Base-by-base conservation (phyloP, 306 rosid genomes). In the Myrica gale region DNA sequence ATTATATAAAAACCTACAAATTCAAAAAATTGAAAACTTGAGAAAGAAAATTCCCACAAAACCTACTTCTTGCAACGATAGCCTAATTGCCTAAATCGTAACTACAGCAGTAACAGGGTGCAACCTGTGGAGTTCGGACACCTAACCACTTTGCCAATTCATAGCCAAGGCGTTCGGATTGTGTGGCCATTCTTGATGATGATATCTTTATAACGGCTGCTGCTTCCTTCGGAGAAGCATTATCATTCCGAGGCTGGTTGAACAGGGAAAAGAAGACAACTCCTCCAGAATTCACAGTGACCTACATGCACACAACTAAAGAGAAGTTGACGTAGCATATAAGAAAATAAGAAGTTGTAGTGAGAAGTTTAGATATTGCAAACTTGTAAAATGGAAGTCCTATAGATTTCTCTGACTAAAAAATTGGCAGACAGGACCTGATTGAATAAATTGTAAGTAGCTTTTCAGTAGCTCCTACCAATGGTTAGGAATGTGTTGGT, bases 211-310 rank as follows among this genome's bases (percentile, higher is more conserved):
- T 90, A 77, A 90, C 97, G 77, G 97, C 96, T 13, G 96, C 97
- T 13, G 85, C 98, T 82, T 91, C 98, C 81, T 84, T 87, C 19
- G 90, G 77, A 68, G n/a, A 47, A 76, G 74, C 50, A 57, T 84
- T 89, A 39, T 79, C 82, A 48, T 69, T 85, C 73, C 79, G 87
- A n/a, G 72, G 82, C 66, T 79, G 84, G 80, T 80, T 88, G 84
- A 93, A 93, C 52, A 93, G 80, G 74, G 96, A 93, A 85, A 93
- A 93, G 87, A 93, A 93, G 78, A 93, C 97, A 69, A 93, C 96
- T 74, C 98, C 98, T 71, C 98, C 96, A 9, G 98, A 93, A 85
- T 93, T 91, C 62, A 93, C 96, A 5, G 97, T 91, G 50, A 93
- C 98, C 97, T 93, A 79, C 70, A 80, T 71, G 85, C 83, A 83